Evolutionary conservation across 2,329 filamentous ascomycete genomes (phyloP).

Genomic region (Thelonectria blattea): DNA sequence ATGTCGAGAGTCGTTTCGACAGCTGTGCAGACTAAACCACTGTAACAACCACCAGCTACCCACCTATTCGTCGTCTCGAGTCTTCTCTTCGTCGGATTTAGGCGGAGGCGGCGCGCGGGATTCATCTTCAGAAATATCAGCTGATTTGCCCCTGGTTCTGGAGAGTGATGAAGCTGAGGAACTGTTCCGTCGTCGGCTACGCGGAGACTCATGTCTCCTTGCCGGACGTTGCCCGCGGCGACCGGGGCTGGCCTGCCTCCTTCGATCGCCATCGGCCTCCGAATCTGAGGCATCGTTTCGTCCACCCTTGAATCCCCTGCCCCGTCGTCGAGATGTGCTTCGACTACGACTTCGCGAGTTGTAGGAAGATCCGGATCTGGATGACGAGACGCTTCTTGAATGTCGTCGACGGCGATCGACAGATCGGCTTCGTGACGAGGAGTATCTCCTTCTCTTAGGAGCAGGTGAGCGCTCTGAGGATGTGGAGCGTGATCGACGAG

Average conservation of each 20-base stretch:
- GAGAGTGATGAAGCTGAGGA: slow-evolving; percentile 60
- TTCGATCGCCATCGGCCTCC: slow-evolving; percentile 18
- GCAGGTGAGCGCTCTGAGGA: slow-evolving; percentile 50
- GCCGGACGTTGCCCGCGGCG: slow-evolving; percentile 19
- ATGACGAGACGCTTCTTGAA: slow-evolving; percentile 47
- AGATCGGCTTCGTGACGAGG: slow-evolving; percentile 56
- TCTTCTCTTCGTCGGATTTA: slow-evolving; percentile 27
- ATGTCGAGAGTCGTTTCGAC: neutral
- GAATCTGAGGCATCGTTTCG: slow-evolving; percentile 23
- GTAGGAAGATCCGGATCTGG: slow-evolving; percentile 48
- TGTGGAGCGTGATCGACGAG: slow-evolving; percentile 42
- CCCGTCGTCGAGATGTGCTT: slow-evolving; percentile 30
- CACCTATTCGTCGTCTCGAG: slow-evolving; percentile 34
- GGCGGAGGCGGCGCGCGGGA: slow-evolving; percentile 25
- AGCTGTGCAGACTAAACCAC: slow-evolving; percentile 1
- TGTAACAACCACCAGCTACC: slow-evolving; percentile 22
- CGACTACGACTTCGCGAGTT: slow-evolving; percentile 40
- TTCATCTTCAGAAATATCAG: slow-evolving; percentile 58
- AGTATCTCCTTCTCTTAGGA: slow-evolving; percentile 58
- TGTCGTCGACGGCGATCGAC: slow-evolving; percentile 46
- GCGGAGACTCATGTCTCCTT: slow-evolving; percentile 27
- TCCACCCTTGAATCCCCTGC: slow-evolving; percentile 13
- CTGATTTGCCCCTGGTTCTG: slow-evolving; percentile 57
- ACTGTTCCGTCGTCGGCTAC: slow-evolving; percentile 53
- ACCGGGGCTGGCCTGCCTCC: slow-evolving; percentile 16